phyloP scores from a whole-genome alignment of 768 basidiomycete genomes.

The Auriculariales sp. region DNA sequence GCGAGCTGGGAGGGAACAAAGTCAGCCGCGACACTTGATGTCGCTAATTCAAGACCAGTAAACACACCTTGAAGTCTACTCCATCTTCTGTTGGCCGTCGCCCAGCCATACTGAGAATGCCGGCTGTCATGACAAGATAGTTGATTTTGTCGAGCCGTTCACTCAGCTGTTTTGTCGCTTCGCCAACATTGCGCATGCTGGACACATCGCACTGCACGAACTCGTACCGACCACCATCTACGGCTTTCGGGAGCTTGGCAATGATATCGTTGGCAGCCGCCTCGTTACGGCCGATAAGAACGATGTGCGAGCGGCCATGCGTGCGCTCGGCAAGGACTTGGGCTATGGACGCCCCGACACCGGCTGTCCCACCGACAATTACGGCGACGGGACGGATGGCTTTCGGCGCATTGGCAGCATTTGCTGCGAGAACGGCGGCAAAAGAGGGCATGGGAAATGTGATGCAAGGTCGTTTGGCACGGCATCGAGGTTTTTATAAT shows the following conservation, averaged over 20 bases:
- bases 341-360: slow-evolving; percentile 29
- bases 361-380: slow-evolving; percentile 21
- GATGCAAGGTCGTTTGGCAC: no score
- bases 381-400: slow-evolving; percentile 15
- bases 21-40: not conserved
- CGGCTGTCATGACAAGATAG: slow-evolving; percentile 34
- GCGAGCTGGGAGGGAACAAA: slow-evolving; percentile 3
- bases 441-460: slow-evolving; percentile 24
- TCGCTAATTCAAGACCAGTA: not conserved
- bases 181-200: slow-evolving; percentile 34
- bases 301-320: slow-evolving; percentile 34
- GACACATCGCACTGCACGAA: slow-evolving; percentile 40
- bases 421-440: slow-evolving; percentile 16
- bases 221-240: slow-evolving; percentile 18
- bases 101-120: slow-evolving; percentile 23
- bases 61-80: slow-evolving; percentile 20
- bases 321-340: slow-evolving; percentile 29
- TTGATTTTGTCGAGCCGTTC: slow-evolving; percentile 31
- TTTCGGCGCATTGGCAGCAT: slow-evolving; percentile 12
- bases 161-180: slow-evolving; percentile 16
- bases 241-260: slow-evolving; percentile 20
- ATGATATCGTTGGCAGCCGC: slow-evolving; percentile 33
- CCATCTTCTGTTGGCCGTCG: slow-evolving; percentile 31
- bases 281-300: slow-evolving; percentile 37
- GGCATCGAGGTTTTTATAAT: no score